Percentiles rank a stretch among this genome's conserved stretches.
phyloP scores from a whole-genome alignment of 495 filamentous ascomycete species.

The Neurospora tetraspora region DNA sequence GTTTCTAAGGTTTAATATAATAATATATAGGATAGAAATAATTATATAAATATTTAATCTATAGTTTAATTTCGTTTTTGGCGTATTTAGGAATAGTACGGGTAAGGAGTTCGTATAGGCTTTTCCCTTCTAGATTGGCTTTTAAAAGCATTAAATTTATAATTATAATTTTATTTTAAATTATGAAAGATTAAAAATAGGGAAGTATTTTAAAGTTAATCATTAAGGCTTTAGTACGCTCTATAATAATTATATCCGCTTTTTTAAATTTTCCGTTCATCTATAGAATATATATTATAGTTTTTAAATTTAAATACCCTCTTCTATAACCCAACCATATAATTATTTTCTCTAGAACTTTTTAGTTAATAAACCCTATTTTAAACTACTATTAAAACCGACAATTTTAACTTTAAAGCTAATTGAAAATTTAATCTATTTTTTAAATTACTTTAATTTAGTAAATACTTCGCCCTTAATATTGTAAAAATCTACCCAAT shows the following conservation, averaged over 20 bases:
- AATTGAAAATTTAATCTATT: too few relatives aligned
- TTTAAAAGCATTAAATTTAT: not conserved
- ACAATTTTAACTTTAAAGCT: too few relatives aligned
- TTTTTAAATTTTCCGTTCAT: not conserved
- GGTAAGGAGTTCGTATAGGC: rapidly evolving
- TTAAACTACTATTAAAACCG: too few relatives aligned
- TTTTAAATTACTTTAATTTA: too few relatives aligned
- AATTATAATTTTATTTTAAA: not conserved
- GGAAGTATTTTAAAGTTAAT: not conserved
- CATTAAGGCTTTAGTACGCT: not conserved
- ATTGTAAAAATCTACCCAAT: too few relatives aligned
- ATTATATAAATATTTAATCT: not conserved
- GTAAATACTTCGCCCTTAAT: too few relatives aligned
- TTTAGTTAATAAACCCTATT: too few relatives aligned
- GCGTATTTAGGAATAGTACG: not conserved
- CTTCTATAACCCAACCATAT: too few relatives aligned
- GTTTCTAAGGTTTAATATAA: not conserved
- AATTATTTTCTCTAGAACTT: too few relatives aligned
- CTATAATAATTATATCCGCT: not conserved
- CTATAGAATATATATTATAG: too few relatives aligned
- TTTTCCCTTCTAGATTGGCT: not conserved
- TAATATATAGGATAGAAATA: not conserved
- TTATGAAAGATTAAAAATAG: not conserved
- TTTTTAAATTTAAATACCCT: too few relatives aligned
- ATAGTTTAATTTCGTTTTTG: not conserved